Evolutionary conservation across 2,329 filamentous ascomycete species (phyloP), one percentile per base, ranked within the genome.

Genomic region (Clonostachys solani): DNA sequence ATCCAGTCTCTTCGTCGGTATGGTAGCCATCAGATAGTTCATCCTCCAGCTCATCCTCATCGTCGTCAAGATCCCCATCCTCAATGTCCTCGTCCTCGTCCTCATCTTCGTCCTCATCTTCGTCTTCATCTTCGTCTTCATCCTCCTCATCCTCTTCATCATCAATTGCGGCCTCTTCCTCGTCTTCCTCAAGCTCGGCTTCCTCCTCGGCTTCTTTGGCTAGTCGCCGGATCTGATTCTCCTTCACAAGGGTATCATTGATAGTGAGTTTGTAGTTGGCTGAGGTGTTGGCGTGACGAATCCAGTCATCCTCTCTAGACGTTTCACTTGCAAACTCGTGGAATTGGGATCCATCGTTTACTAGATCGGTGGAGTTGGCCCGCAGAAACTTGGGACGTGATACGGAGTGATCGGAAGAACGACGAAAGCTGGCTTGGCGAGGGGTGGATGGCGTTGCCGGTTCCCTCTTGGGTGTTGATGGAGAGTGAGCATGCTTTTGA

Each of bases 181-280:
- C 60, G 12, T 72, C 69, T 9, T 69, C 69, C 47, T 89, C 86
- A 47, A 87, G 75, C 10, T 86, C 72, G 5, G 84, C 92, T 66
- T 97, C 94, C 58, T 95, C 89, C 61, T 97, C 94, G 2, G 85
- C 94, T 66, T 99, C 92, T 61, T 89, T 86, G 43, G 84, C 92
- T 23, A 97, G 71, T 51, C 87, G 84, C 43, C 92, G 86, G 52
- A 99, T 94, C 33, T 83, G 83, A 52, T 90, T 91, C 68, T 99
- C 94, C 67, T 95, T 95, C 63, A 83, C 79, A 54, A 99, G 76
- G 5, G 92, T 95, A 62, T 97, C 94, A 55, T 86, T 84, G 54
- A 99, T 85, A 5, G 92, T 97, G 37, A 99, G 75, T 59, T 89
- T 90, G 44, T 77, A 77, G 47, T 77, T 77, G 53, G 83, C 74